Evolutionary conservation across 1,284 basidiomycete genomes (phyloP), one percentile per base, ranked within the genome.

Genomic region (Fomitopsis schrenkii): DNA sequence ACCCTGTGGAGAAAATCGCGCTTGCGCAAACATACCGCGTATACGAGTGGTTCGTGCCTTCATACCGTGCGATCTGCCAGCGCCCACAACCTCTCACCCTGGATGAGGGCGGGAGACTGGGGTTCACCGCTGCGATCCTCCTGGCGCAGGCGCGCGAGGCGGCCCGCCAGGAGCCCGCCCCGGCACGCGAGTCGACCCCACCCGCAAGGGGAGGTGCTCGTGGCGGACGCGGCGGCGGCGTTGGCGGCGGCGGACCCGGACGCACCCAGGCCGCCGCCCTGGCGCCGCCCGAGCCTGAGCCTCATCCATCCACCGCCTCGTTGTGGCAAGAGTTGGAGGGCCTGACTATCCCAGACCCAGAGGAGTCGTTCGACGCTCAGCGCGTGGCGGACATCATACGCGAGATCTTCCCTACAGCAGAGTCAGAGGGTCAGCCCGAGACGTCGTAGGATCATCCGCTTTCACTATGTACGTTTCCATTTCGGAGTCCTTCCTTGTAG

Each of bases 71-170:
- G 9, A 57, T 70, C 8, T 65, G 63, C 44, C 62, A 59, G 38
- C 68, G 70, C 26, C 12, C 8, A 19, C 38, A 53, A 52, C 64
- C 66, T 9, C 61, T 71, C 22, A 50, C 57, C 8, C 53, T 62
- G 5, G 56, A 33, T 44, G 70, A 71, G 35, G 66, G 62, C 5
- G 26, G 44, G 35, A 64, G 56, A 28, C 50, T 70, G 9, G 62
- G 67, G 2, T 35, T 67, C 12, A 55, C 26, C 0, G 67, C 60
- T n/a, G 56, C 60, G 3, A 55, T 66, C n/a, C 60, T 61, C 56
- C 62, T 71, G 6, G 67, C 65, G 54, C 60, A 59, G 14, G 67
- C 69, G 15, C 58, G 69, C 15, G 70, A 71, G 54, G 58, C 40
- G 8, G 44, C 63, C n/a, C 55, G 62, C 2, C 56, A 55, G 57